Percentiles rank a stretch among this genome's conserved stretches.
These are phyloP conservation scores for Apiotrichum akiyoshidainum DNA, from an alignment of 1,284 basidiomycete genomes.

Conservation along the genomic window DNA sequence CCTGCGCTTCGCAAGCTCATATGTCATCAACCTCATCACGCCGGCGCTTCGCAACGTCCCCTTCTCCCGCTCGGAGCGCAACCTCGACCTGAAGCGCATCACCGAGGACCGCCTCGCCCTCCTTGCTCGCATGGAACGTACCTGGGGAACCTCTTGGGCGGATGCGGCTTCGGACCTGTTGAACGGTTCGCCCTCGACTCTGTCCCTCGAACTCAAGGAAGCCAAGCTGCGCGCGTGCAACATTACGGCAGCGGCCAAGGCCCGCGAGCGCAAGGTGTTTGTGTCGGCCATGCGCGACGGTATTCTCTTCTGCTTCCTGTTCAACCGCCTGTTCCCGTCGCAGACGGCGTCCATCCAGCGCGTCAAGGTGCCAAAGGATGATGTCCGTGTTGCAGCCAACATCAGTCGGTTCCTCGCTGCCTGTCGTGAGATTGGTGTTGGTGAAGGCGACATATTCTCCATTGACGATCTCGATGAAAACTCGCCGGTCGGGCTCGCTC, in stretches of 20 bases:
- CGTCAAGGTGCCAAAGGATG: conserved; percentile 40
- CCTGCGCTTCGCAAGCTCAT: conserved; percentile 42
- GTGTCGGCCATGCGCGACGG: conserved; percentile 74
- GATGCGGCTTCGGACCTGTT: conserved; percentile 26
- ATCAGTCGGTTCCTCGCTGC: conserved; percentile 38
- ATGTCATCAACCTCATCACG: conserved; percentile 39
- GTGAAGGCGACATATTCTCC: conserved; percentile 32
- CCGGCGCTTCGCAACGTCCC: conserved; percentile 30
- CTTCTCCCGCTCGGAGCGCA: conserved; percentile 31
- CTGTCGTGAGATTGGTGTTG: conserved; percentile 34
- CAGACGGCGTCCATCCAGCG: conserved; percentile 36
- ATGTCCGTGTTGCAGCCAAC: conserved; percentile 33
- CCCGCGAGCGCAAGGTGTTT: conserved; percentile 67
- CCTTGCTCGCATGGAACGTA: conserved; percentile 64
- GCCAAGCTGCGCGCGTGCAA: conserved; percentile 49
- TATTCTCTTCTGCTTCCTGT: conserved; percentile 70
- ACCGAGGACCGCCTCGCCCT: conserved; percentile 64
- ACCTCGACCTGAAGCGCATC: conserved; percentile 53
- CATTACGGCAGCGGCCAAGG: conserved; percentile 61
- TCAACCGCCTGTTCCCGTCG: conserved; percentile 40
- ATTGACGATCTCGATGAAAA: conserved; percentile 34
- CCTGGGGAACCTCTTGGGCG: conserved; percentile 62
- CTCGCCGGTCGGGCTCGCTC: conserved; percentile 30
- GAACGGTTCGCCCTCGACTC: conserved; percentile 16
- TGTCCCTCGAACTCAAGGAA: conserved; percentile 40